A percentile compares a stretch with the other conserved stretches of the same genome.
phyloP scores from a whole-genome alignment of 2,329 filamentous ascomycete species.

The Aspergillus flavus region DNA sequence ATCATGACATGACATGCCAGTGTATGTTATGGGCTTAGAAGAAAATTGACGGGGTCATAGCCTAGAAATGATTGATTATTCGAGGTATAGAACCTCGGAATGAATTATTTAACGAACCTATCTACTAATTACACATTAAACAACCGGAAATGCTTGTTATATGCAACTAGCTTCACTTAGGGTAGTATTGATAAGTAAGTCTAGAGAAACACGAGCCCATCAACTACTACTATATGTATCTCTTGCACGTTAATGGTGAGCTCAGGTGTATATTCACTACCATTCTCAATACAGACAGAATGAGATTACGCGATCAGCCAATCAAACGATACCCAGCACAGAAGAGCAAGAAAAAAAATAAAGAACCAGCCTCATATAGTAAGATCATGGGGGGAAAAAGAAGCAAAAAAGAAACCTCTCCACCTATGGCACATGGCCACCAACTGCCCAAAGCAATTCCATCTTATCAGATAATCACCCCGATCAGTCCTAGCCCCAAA shows the following conservation, averaged over 20 bases:
- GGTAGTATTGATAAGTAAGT: neutral
- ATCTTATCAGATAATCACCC: constrained; percentile 17
- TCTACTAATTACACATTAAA: neutral
- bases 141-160: neutral
- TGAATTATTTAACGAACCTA: neutral
- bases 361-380: neutral
- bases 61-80: neutral
- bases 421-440: neutral
- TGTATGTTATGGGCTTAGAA: neutral
- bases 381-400: neutral
- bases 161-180: neutral
- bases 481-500: constrained; percentile 5
- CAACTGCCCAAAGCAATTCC: neutral
- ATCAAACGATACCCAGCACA: neutral
- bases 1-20: neutral
- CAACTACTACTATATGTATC: no score
- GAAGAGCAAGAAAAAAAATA: neutral
- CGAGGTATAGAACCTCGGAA: neutral
- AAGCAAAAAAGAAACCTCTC: neutral
- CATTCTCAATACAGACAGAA: neutral
- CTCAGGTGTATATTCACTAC: no score
- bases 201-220: neutral
- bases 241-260: no score
- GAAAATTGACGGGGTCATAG: neutral
- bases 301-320: neutral